These are phyloP conservation scores for Aquilaria agallochum DNA, from an alignment of 441 rosid species.

Conservation along the genomic window DNA sequence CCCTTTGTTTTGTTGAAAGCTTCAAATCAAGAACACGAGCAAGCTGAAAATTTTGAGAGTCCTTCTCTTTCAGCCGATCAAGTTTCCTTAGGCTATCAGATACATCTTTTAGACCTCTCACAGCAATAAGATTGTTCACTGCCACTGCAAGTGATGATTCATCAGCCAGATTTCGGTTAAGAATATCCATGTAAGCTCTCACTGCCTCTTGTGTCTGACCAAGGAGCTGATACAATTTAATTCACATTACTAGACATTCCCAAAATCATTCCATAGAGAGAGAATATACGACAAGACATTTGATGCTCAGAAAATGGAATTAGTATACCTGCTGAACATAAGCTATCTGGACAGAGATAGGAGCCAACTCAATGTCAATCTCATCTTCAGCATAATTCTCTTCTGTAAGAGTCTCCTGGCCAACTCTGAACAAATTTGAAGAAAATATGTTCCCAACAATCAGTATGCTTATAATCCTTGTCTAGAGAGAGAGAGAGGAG, in stretches of 20 bases:
- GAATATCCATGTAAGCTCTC: conserved; percentile 52
- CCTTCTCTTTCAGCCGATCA: conserved; percentile 75
- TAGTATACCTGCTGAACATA: conserved; percentile 75
- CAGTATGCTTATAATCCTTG: too few relatives aligned
- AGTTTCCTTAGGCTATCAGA: conserved; percentile 83
- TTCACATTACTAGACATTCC: conserved; percentile 16
- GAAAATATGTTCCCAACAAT: conserved; percentile 4
- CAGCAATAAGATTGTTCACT: conserved; percentile 67
- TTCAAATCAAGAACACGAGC: conserved; percentile 55
- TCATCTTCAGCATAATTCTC: conserved; percentile 74
- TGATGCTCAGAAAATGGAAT: conserved; percentile 6
- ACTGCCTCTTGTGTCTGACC: conserved; percentile 64
- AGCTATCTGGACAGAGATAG: conserved; percentile 79
- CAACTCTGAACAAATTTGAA: conserved; percentile 53
- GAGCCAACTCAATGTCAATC: conserved; percentile 82
- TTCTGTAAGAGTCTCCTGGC: conserved; percentile 80
- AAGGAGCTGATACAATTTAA: conserved; percentile 47
- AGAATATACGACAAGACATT: background rate
- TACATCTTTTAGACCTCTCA: conserved; percentile 77
- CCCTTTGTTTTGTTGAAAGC: conserved; percentile 72
- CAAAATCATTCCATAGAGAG: background rate
- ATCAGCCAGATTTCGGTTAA: conserved; percentile 64
- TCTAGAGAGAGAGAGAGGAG: too few relatives aligned
- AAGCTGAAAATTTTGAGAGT: conserved; percentile 60
- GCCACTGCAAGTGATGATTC: conserved; percentile 85